Conservation (phyloP, 345 rosid genomes). For the Adansonia digitata region DNA sequence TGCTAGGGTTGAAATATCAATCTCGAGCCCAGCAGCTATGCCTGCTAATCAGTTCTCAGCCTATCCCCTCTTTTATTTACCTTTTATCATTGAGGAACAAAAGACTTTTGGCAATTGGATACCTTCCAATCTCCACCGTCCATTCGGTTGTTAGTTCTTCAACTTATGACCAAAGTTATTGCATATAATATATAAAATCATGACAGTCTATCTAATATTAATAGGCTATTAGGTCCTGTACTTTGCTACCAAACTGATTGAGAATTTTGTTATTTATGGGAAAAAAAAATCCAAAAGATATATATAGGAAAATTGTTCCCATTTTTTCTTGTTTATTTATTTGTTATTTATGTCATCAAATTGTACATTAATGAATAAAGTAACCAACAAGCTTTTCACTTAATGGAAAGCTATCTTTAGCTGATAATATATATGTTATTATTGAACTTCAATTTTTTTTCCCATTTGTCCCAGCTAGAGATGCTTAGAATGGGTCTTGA, state of each 20-base stretch:
- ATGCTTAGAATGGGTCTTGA: not conserved
- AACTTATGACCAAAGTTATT: not conserved
- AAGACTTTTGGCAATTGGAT: too few species aligned
- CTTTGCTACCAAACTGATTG: not conserved
- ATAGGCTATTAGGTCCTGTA: not conserved
- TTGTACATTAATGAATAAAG: not conserved
- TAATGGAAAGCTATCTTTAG: not conserved
- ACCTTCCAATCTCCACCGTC: conserved; percentile 1
- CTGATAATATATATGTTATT: not conserved
- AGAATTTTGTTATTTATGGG: too few species aligned
- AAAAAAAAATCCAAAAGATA: too few species aligned
- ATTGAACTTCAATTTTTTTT: not conserved
- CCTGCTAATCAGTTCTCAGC: not conserved
- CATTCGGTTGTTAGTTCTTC: conserved; percentile 7
- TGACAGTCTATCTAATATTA: not conserved
- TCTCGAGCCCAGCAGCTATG: not conserved
- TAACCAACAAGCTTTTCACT: not conserved
- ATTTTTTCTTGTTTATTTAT: not conserved
- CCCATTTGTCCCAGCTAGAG: not conserved
- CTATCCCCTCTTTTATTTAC: not conserved
- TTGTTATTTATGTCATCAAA: not conserved
- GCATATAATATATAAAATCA: not conserved
- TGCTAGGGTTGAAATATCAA: not conserved
- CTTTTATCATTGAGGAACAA: conserved; percentile 10
- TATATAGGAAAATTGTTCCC: too few species aligned